A percentile compares a stretch with the other conserved stretches of the same genome.
Conservation (phyloP, 768 basidiomycete species). For the Tremella mesenterica region DNA sequence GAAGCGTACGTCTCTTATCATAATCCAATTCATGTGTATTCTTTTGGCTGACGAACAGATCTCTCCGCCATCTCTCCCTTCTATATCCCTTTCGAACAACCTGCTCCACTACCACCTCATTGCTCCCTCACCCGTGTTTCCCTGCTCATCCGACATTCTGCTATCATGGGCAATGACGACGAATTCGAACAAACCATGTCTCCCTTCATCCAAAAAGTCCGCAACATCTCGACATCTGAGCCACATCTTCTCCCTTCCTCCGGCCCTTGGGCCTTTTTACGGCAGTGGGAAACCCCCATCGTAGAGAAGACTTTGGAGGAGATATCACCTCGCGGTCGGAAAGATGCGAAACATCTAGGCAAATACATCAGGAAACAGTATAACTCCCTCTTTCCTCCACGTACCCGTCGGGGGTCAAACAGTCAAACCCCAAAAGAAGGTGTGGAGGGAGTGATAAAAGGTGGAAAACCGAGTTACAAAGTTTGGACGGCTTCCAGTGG, state of each 20-base stretch:
- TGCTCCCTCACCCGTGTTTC: slow-evolving; percentile 41
- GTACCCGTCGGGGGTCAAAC: slow-evolving; percentile 10
- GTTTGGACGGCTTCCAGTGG: slow-evolving; percentile 44
- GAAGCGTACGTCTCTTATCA: slow-evolving; percentile 17
- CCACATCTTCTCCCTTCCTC: slow-evolving; percentile 14
- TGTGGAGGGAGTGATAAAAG: slow-evolving; percentile 26
- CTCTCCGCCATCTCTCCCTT: slow-evolving; percentile 45
- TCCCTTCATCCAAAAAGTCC: slow-evolving; percentile 44
- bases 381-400: slow-evolving; percentile 30
- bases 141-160: slow-evolving; percentile 44
- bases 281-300: slow-evolving; percentile 40
- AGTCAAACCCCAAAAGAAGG: slow-evolving; percentile 14
- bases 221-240: slow-evolving; percentile 12
- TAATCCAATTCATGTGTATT: neutral
- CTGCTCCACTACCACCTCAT: slow-evolving; percentile 34
- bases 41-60: slow-evolving; percentile 16
- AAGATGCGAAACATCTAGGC: slow-evolving; percentile 40
- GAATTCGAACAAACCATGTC: slow-evolving; percentile 45
- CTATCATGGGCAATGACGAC: slow-evolving; percentile 46
- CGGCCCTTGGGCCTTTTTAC: slow-evolving; percentile 41
- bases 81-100: slow-evolving; percentile 36
- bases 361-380: slow-evolving; percentile 38
- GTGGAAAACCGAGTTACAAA: slow-evolving; percentile 17
- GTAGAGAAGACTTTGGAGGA: slow-evolving; percentile 43
- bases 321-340: slow-evolving; percentile 39